Evolutionary conservation across 345 rosid species (phyloP), one percentile per base, ranked within the genome.

Genomic region (Hibiscus mutabilis): DNA sequence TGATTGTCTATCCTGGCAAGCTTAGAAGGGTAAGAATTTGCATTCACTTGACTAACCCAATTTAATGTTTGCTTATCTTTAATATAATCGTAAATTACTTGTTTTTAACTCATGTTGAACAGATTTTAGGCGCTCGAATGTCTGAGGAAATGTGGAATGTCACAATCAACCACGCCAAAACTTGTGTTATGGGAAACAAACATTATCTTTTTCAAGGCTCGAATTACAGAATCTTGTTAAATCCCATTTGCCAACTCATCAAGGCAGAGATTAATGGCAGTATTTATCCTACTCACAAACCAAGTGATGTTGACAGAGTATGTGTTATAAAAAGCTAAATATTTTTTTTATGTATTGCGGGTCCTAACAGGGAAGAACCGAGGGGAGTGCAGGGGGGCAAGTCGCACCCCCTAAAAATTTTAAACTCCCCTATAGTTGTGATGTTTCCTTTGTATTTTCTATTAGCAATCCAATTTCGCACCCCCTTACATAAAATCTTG

Each of bases 101-200:
- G 6, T n/a, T 33, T 65, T 27, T 3, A n/a, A 10, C 6, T 21
- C 57, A 55, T 31, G 47, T 35, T 55, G 19, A 49, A 66, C 87
- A 94, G 98, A 85, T 85, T 53, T 64, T 91, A 60, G 91, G 96
- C 0, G 0, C 51, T 1, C 88, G 87, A 14, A 94, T 94, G 96
- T 85, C 96, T 0, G 96, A 91, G 61, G 90, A 79, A 76, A 83
- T 77, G 82, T 94, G 93, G 98, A 91, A 88, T 44, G 84, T 77
- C 24, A 85, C 87, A 0, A 75, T 83, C 21, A 91, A 86, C 52
- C 98, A 94, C 70, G 97, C 97, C 3, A 82, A 82, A 76, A 85
- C 73, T 24, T 94, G 98, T 77, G 71, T 19, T 33, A 65, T 83
- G 89, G 97, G 93, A 52, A 84, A 80, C 81, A 85, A 80, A 72